Base-by-base conservation (phyloP, 1,284 basidiomycete species). In the Taiwanofungus camphoratus region DNA sequence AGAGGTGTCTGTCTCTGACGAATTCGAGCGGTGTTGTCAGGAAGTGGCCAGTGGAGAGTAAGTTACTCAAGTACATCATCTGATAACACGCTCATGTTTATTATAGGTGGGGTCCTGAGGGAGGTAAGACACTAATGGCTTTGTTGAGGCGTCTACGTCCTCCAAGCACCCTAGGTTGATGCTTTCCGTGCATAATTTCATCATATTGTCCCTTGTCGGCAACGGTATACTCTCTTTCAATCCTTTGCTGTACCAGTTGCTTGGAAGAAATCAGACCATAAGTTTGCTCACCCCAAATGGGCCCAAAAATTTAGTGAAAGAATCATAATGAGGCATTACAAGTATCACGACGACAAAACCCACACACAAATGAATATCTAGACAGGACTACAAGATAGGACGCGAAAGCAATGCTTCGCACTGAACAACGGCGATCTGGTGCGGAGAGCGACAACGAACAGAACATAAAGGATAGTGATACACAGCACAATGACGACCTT, bases 41-140 rank as follows among this genome's bases (percentile, higher is more conserved):
- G 82, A 84, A 56, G 75, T 85, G 19, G 79, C 81, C 9, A 72
- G 72, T 42, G 81, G 81, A 69, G 81, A 84, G 81, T 83, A 57
- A 60, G 79, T 71, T n/a, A 26, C 20, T 30, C 23, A 20, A 9
- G 36, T 41, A 15, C 36, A 21, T 15, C 23, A 39, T n/a, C 9
- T 18, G 19, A 39, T 35, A 8, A 34, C 23, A 52, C 44, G 49
- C 49, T 53, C 27, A 50, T 42, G 12, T 12, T 33, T 34, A 45
- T 15, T n/a, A 6, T 40, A 83, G 81, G 57, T 85, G 82, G 82
- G 82, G 81, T 15, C 52, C 73, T 1, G 80, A 82, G 46, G 81
- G 81, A 5, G 81, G 81, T 12, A 80, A 76, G 58, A 83, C 79
- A 0, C 54, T 84, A 32, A 79, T 74, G 66, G 72, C 72, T 12